A percentile compares a stretch with the other conserved stretches of the same genome.
Evolutionary conservation across 106 monocot species (phyloP).

Genomic region (Iris macrosiphon): DNA sequence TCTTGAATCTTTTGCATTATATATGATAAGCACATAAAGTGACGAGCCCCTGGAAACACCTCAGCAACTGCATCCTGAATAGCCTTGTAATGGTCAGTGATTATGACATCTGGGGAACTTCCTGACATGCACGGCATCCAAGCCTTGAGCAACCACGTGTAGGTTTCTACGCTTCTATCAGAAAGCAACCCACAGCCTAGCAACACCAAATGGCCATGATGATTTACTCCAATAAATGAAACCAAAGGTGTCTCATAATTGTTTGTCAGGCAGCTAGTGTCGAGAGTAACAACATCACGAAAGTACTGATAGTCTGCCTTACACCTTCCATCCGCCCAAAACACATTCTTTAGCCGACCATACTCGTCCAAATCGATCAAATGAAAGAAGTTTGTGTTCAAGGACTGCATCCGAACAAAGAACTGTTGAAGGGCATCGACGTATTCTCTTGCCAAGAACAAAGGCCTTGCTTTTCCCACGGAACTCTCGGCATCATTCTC

Average conservation of each 20-base stretch:
- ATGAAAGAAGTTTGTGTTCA: constrained; percentile 35
- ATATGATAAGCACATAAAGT: constrained; percentile 24
- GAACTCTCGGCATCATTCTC: constrained; percentile 28
- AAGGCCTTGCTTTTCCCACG: not conserved
- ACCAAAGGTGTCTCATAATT: constrained; percentile 41
- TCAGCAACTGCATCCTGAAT: constrained; percentile 38
- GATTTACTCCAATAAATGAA: constrained; percentile 31
- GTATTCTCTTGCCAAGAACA: constrained; percentile 21
- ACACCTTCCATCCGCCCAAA: constrained; percentile 41
- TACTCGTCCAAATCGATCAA: constrained; percentile 35
- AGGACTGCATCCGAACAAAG: constrained; percentile 28
- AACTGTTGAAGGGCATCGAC: constrained; percentile 29
- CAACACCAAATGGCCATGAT: constrained; percentile 43
- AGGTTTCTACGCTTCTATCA: constrained; percentile 14
- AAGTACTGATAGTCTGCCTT: constrained; percentile 34
- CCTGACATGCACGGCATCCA: constrained; percentile 35
- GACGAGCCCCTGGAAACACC: constrained; percentile 24
- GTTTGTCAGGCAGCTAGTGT: constrained; percentile 21
- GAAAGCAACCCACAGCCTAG: constrained; percentile 41
- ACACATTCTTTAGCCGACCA: constrained; percentile 34
- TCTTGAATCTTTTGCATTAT: constrained; percentile 34
- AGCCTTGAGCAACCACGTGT: constrained; percentile 28
- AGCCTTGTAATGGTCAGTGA: constrained; percentile 30
- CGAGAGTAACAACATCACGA: constrained; percentile 36
- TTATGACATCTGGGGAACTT: constrained; percentile 28